phyloP scores from a whole-genome alignment of 129 eudicot species.

The Helianthus tuberosus region DNA sequence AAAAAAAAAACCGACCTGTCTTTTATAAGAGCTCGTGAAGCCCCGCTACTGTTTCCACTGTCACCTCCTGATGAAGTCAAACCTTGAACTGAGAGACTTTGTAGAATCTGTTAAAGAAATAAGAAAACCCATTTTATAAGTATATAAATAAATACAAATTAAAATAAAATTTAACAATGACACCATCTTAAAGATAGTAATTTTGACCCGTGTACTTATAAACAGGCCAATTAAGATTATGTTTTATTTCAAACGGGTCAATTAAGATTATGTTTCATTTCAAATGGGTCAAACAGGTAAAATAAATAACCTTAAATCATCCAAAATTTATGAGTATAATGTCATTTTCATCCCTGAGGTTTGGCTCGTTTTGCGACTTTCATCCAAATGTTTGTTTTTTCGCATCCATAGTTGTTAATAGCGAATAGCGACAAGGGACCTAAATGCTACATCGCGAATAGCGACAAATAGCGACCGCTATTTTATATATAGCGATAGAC shows the following conservation, averaged over 20 bases:
- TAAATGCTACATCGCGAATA: no score
- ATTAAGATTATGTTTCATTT: neutral
- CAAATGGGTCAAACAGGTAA: neutral
- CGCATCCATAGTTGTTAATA: no score
- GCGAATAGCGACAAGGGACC: no score
- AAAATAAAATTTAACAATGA: neutral
- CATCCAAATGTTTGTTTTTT: no score
- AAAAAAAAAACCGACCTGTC: slow-evolving; percentile 46
- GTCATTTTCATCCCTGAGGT: no score
- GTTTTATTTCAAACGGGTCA: neutral
- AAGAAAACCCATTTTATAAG: no score
- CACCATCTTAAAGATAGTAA: neutral
- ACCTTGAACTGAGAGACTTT: slow-evolving; percentile 83
- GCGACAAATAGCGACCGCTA: no score
- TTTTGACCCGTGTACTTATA: neutral
- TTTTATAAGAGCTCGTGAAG: slow-evolving; percentile 74
- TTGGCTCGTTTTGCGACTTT: no score
- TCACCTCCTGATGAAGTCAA: slow-evolving; percentile 87
- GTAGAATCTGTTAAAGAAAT: slow-evolving; percentile 60
- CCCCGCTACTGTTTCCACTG: slow-evolving; percentile 91
- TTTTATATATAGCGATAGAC: no score
- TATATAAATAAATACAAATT: no score
- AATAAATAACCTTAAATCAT: neutral
- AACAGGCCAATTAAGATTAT: neutral
- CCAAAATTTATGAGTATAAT: neutral